Evolutionary conservation across 2,329 filamentous ascomycete genomes (phyloP).

Genomic region (Dothideomycetes sp.): DNA sequence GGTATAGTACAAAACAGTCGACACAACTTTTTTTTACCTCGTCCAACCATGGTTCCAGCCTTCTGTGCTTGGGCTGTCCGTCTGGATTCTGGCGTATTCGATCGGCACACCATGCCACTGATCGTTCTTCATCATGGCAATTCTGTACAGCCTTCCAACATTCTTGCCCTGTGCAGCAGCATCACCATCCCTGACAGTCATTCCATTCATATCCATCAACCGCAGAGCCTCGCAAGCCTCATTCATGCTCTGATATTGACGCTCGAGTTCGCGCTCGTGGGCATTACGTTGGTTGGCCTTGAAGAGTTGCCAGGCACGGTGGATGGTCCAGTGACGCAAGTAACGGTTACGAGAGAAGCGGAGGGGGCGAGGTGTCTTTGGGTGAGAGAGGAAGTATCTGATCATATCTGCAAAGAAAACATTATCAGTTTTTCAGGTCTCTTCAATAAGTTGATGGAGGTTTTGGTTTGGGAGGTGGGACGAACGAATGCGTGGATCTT

Average conservation of each 20-base stretch:
- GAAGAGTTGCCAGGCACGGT: slow-evolving; percentile 85
- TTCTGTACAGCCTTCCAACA: slow-evolving; percentile 68
- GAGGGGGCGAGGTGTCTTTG: slow-evolving; percentile 63
- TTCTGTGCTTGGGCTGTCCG: slow-evolving; percentile 65
- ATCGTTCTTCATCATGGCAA: slow-evolving; percentile 85
- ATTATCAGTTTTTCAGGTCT: slow-evolving; percentile 1
- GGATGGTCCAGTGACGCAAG: slow-evolving; percentile 97
- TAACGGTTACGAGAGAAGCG: slow-evolving; percentile 79
- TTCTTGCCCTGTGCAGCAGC: slow-evolving; percentile 37
- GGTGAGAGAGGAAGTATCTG: slow-evolving; percentile 61
- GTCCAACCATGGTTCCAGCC: slow-evolving; percentile 96
- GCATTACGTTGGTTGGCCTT: slow-evolving; percentile 57
- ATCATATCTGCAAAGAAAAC: slow-evolving; percentile 52
- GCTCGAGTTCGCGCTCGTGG: slow-evolving; percentile 62
- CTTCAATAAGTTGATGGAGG: neutral
- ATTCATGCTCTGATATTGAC: slow-evolving; percentile 74
- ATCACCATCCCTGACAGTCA: slow-evolving; percentile 25
- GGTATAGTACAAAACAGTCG: slow-evolving; percentile 5
- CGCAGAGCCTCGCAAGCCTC: slow-evolving; percentile 77
- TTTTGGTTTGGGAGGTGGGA: neutral
- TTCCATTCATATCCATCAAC: slow-evolving; percentile 37
- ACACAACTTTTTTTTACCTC: slow-evolving; percentile 32
- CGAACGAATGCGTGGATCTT: slow-evolving; percentile 28
- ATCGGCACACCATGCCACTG: slow-evolving; percentile 77
- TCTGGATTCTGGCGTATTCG: slow-evolving; percentile 80